These are phyloP conservation scores for Teratosphaeria nubilosa DNA, from an alignment of 2,329 filamentous ascomycete genomes.

Conservation along the genomic window DNA sequence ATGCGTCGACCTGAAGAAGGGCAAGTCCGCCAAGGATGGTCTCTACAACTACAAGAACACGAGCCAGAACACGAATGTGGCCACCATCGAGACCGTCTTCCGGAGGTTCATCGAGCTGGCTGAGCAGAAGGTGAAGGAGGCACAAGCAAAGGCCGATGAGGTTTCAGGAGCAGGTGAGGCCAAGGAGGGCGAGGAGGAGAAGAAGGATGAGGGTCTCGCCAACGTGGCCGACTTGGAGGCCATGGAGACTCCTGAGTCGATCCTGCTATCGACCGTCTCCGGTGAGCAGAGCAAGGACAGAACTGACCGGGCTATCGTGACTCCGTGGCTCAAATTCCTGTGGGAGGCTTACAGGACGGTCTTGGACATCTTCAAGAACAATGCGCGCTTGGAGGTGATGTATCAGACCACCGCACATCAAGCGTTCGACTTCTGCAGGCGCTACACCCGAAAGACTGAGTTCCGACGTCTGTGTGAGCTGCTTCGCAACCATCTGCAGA, in stretches of 20 bases:
- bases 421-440: slow-evolving; percentile 97
- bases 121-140: slow-evolving; percentile 89
- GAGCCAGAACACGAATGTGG: slow-evolving; percentile 96
- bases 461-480: slow-evolving; percentile 97
- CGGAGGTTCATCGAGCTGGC: slow-evolving; percentile 98
- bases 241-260: slow-evolving; percentile 94
- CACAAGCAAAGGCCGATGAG: slow-evolving; percentile 91
- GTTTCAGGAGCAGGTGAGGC: slow-evolving; percentile 72
- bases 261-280: slow-evolving; percentile 92
- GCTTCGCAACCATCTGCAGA: slow-evolving; percentile 96
- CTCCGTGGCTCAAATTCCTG: slow-evolving; percentile 97
- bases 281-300: slow-evolving; percentile 96
- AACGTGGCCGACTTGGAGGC: slow-evolving; percentile 94
- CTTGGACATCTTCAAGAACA: slow-evolving; percentile 97
- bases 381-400: slow-evolving; percentile 91
- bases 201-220: slow-evolving; percentile 59
- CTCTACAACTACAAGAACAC: slow-evolving; percentile 99
- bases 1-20: slow-evolving; percentile 94
- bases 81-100: slow-evolving; percentile 92
- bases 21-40: slow-evolving; percentile 96
- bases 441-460: slow-evolving; percentile 97
- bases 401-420: slow-evolving; percentile 98
- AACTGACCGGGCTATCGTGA: slow-evolving; percentile 95
- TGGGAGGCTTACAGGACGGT: slow-evolving; percentile 99
- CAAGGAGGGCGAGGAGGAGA: slow-evolving; percentile 67